A percentile compares a stretch with the other conserved stretches of the same genome.
Evolutionary conservation across 805 yeast genomes (phyloP).

Genomic region (Lipomyces orientalis): DNA sequence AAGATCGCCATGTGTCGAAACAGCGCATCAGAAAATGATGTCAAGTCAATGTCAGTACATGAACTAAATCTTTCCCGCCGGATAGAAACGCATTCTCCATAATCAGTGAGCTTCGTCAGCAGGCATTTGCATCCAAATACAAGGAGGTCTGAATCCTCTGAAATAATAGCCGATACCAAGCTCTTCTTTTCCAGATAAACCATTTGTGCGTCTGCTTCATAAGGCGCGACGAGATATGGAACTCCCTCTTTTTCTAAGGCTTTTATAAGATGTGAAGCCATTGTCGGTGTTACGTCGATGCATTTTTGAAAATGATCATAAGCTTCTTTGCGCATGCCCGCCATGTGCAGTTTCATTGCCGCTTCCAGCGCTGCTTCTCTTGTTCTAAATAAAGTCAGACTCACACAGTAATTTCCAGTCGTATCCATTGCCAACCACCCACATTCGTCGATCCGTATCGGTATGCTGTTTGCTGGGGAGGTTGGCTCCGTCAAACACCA

Average conservation of each 20-base stretch:
- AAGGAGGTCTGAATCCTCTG: conserved; percentile 93
- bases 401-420: not conserved
- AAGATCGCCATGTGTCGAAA: conserved; percentile 78
- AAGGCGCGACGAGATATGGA: conserved; percentile 90
- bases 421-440: not conserved
- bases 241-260: conserved; percentile 60
- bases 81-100: conserved; percentile 74
- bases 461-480: conserved; percentile 80
- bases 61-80: conserved; percentile 58
- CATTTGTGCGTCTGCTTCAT: conserved; percentile 97
- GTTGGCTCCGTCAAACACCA: conserved; percentile 93
- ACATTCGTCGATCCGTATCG: conserved; percentile 64
- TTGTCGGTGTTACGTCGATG: conserved; percentile 84
- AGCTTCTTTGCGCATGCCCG: conserved; percentile 67
- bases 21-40: conserved; percentile 59
- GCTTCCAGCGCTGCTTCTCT: conserved; percentile 63
- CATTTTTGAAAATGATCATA: conserved; percentile 74
- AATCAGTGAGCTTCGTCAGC: conserved; percentile 77
- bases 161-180: conserved; percentile 79
- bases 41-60: conserved; percentile 56
- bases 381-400: conserved; percentile 25
- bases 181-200: conserved; percentile 82
- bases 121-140: conserved; percentile 81
- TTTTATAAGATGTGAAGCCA: conserved; percentile 86
- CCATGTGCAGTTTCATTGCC: conserved; percentile 58